A percentile compares a stretch with the other conserved stretches of the same genome.
phyloP scores from a whole-genome alignment of 2,329 filamentous ascomycete genomes.

The Sclerotinia nivalis region DNA sequence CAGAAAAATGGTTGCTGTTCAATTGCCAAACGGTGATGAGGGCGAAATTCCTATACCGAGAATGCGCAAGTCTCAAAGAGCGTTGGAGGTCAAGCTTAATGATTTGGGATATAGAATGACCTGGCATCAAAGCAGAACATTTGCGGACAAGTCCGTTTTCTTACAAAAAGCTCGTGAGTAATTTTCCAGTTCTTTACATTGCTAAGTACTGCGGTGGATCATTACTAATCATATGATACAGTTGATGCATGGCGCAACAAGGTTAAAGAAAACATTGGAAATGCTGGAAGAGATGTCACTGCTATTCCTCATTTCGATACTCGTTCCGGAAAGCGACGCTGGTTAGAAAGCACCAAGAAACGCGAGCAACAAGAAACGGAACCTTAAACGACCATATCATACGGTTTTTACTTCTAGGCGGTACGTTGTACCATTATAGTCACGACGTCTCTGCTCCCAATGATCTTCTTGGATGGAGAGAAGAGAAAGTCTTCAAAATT shows the following conservation, averaged over 20 bases:
- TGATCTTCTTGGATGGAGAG: background rate
- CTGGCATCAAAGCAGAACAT: conserved; percentile 92
- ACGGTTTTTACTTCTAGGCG: background rate
- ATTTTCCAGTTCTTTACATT: background rate
- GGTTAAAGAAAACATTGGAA: conserved; percentile 79
- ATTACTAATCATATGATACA: conserved; percentile 44
- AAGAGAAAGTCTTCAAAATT: background rate
- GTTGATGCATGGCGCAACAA: conserved; percentile 95
- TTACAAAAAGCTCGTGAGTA: conserved; percentile 86
- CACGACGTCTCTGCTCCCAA: conserved; percentile 1
- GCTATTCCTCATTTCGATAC: conserved; percentile 84
- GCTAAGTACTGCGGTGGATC: background rate
- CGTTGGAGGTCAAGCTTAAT: conserved; percentile 87
- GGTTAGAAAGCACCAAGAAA: conserved; percentile 58
- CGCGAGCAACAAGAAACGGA: conserved; percentile 36
- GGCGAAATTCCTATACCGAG: conserved; percentile 73
- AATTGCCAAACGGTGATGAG: conserved; percentile 68
- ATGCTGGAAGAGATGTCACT: conserved; percentile 71
- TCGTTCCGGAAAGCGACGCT: conserved; percentile 78
- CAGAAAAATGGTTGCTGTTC: conserved; percentile 60
- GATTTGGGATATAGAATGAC: conserved; percentile 94
- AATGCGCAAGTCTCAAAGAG: conserved; percentile 67
- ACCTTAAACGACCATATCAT: background rate
- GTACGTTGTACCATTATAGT: background rate
- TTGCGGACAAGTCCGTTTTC: conserved; percentile 83